Evolutionary conservation across 441 rosid genomes (phyloP), one percentile per base, ranked within the genome.

Genomic region (Rhodomyrtus psidioides): DNA sequence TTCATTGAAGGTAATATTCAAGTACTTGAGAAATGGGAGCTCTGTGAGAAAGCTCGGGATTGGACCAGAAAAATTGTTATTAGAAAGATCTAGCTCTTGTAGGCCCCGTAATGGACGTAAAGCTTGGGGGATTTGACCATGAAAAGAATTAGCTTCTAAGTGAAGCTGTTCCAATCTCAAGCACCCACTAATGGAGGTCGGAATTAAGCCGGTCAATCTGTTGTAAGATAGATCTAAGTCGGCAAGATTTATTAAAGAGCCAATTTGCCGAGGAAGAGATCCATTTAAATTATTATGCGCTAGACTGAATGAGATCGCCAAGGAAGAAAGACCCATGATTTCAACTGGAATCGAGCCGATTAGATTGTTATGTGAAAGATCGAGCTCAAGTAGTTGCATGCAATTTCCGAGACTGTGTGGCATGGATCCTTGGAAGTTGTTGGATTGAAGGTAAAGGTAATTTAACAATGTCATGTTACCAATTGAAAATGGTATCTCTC

Each of bases 301-400:
- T 9, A 62, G 9, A 9, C 0, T 5, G 0, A 30, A 0, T 26
- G 1, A 0, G 1, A 17, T 4, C 0, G 26, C 1, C 2, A 62
- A 17, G 46, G 76, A 62, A 62, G 2, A 62, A 17, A 62, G 44
- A 0, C 7, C 14, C 4, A 62, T 0, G 24, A 62, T 34, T 34
- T 62, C 14, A 0, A 4, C 0, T 17, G 76, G 76, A 62, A 19
- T 0, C 0, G 26, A 62, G 26, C 76, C 76, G 4, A 19, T 9
- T 19, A 65, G 76, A 14, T 28, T 34, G 4, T 65, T 65, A 2
- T 19, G 4, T 0, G 26, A 34, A 65, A 34, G 3, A n/a, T n/a
- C n/a, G n/a, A 65, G 46, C 7, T 0, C 0, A 2, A 5, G 4
- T 9, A 65, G 0, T 65, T 65, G 7, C 26, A 0, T 65, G 14